These are phyloP conservation scores for Physcomitrellopsis africana DNA, from an alignment of 225 moss, liverwort and hornwort genomes.

Conservation along the genomic window DNA sequence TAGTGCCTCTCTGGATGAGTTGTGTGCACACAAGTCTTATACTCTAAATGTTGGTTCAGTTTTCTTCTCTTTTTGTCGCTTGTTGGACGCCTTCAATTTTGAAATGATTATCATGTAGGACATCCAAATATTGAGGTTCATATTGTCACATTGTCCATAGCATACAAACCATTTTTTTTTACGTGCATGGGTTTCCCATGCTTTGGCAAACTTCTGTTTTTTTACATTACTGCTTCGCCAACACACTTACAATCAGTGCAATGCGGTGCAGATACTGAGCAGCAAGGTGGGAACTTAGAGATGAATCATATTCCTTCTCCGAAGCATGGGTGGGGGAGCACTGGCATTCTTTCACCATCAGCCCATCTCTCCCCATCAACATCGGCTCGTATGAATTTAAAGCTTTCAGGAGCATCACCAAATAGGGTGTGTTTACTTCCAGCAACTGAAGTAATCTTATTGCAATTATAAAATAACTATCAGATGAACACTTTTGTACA, in stretches of 20 bases:
- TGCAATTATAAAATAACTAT: neutral
- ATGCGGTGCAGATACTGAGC: conserved; percentile 47
- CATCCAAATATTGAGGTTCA: neutral
- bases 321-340: conserved; percentile 38
- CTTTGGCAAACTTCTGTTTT: conserved; percentile 9
- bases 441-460: neutral
- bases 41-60: neutral
- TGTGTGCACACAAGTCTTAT: conserved; percentile 1
- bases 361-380: conserved; percentile 48
- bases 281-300: conserved; percentile 46
- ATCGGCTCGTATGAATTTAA: conserved; percentile 43
- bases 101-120: neutral
- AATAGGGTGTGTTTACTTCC: conserved; percentile 33
- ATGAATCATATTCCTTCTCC: conserved; percentile 28
- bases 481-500: neutral
- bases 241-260: conserved; percentile 9
- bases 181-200: neutral
- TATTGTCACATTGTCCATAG: conserved; percentile 3
- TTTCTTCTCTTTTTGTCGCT: conserved; percentile 11
- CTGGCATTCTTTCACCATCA: conserved; percentile 50
- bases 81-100: neutral
- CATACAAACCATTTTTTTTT: neutral
- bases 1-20: conserved; percentile 2
- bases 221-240: conserved; percentile 4
- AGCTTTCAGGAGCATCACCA: conserved; percentile 35